Conservation (phyloP, 2,329 filamentous ascomycete species). For the Cercospora beticola region DNA sequence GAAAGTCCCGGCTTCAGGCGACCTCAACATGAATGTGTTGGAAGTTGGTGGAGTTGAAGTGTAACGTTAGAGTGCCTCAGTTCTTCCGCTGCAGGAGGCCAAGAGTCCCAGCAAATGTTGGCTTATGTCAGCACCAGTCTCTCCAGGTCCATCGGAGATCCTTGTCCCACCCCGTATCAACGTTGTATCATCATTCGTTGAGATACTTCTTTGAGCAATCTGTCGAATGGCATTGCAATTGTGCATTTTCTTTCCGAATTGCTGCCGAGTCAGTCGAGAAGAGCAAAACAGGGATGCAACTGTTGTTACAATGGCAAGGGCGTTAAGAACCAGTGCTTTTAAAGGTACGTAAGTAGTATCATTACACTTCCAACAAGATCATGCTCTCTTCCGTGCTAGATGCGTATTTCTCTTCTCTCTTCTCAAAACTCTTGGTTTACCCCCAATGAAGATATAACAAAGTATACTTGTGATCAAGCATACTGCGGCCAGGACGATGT, state of each 20-base stretch:
- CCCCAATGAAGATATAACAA: slow-evolving; percentile 50
- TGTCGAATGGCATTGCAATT: too few relatives aligned
- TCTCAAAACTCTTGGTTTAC: slow-evolving; percentile 38
- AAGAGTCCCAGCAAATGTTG: too few relatives aligned
- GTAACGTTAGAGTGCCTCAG: too few relatives aligned
- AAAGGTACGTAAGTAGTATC: background rate
- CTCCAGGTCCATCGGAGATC: background rate
- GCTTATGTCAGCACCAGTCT: too few relatives aligned
- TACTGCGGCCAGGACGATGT: slow-evolving; percentile 49
- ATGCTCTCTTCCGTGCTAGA: slow-evolving; percentile 19
- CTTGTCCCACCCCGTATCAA: background rate
- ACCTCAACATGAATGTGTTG: too few relatives aligned
- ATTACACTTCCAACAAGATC: background rate
- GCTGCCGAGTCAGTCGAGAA: background rate
- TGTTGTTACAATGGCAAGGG: background rate
- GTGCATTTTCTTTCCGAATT: too few relatives aligned
- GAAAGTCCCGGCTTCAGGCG: too few relatives aligned
- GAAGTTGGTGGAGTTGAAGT: too few relatives aligned
- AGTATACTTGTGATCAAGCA: slow-evolving; percentile 47
- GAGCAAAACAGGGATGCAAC: background rate
- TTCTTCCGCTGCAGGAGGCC: too few relatives aligned
- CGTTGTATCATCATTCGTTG: background rate
- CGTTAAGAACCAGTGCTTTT: background rate
- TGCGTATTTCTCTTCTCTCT: slow-evolving; percentile 20
- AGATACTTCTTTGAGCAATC: background rate